phyloP scores from a whole-genome alignment of 2,329 filamentous ascomycete genomes.

The Tolypocladium album region DNA sequence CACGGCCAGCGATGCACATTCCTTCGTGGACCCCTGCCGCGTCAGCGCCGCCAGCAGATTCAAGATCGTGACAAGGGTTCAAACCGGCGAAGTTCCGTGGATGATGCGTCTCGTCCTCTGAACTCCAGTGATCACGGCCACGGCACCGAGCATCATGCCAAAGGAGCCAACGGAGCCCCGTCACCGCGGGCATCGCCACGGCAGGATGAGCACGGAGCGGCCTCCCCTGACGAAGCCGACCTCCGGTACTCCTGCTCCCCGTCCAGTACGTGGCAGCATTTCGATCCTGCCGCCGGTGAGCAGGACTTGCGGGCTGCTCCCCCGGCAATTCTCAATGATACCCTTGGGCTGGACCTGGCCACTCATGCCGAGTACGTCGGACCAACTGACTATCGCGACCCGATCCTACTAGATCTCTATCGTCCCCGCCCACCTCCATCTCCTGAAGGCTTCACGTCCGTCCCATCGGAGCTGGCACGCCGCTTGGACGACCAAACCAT shows the following conservation, averaged over 20 bases:
- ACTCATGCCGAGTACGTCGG: conserved; percentile 52
- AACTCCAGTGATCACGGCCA: neutral
- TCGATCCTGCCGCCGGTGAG: neutral
- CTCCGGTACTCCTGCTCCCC: conserved; percentile 4
- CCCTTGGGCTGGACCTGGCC: conserved; percentile 44
- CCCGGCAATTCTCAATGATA: conserved; percentile 23
- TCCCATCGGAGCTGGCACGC: conserved; percentile 14
- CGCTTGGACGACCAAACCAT: conserved; percentile 23
- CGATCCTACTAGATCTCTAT: conserved; percentile 44
- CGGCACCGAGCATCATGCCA: neutral
- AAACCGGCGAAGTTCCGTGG: neutral
- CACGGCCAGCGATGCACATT: conserved; percentile 59
- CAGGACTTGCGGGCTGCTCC: conserved; percentile 6
- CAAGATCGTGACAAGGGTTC: neutral
- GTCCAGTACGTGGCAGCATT: neutral
- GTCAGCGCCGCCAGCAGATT: conserved; percentile 11
- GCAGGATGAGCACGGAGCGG: neutral
- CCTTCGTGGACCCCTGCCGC: conserved; percentile 28
- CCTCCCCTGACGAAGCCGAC: neutral
- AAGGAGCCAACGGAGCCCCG: neutral
- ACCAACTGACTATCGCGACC: conserved; percentile 47
- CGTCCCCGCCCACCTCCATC: conserved; percentile 22
- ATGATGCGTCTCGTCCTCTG: neutral
- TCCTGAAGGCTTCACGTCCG: conserved; percentile 4
- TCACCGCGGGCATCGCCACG: neutral